Percentiles rank a stretch among this genome's conserved stretches.
Evolutionary conservation across 805 yeast genomes (phyloP).

Genomic region (Starmerella geochares): DNA sequence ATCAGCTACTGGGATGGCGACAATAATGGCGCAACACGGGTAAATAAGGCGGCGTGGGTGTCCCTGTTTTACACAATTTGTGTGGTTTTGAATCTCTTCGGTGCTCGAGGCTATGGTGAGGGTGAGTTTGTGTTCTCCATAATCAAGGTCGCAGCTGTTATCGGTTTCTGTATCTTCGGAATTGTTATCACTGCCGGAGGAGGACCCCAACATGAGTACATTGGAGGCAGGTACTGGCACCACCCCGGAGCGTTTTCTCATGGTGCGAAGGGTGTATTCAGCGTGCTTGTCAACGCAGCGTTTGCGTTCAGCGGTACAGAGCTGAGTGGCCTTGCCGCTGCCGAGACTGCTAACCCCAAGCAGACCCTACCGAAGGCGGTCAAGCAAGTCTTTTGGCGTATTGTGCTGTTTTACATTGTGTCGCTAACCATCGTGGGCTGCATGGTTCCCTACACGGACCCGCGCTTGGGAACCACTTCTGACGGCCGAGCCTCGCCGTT

Average conservation of each 20-base stretch:
- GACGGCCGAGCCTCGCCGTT: conserved; percentile 65
- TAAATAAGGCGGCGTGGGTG: conserved; percentile 50
- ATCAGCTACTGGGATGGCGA: conserved; percentile 43
- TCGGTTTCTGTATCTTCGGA: conserved; percentile 55
- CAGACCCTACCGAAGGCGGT: conserved; percentile 59
- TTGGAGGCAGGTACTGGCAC: conserved; percentile 49
- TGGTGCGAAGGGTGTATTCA: conserved; percentile 59
- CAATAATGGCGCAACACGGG: conserved; percentile 27
- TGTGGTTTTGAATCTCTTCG: conserved; percentile 43
- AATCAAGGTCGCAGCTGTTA: conserved; percentile 50
- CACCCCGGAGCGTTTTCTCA: conserved; percentile 58
- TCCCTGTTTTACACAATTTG: conserved; percentile 45
- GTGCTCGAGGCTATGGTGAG: conserved; percentile 56
- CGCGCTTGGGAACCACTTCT: conserved; percentile 41
- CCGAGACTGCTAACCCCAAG: conserved; percentile 63
- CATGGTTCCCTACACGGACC: conserved; percentile 57
- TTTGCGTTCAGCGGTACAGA: conserved; percentile 71
- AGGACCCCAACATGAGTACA: conserved; percentile 45
- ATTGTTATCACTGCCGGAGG: conserved; percentile 44
- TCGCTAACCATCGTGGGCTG: conserved; percentile 51
- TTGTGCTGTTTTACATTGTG: conserved; percentile 56
- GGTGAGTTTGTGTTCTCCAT: conserved; percentile 55
- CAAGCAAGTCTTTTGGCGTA: conserved; percentile 78
- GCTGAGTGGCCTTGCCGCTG: conserved; percentile 64
- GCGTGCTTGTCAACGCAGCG: conserved; percentile 68